phyloP scores from a whole-genome alignment of 2,329 filamentous ascomycete genomes.

The Scolecobasidium constrictum region DNA sequence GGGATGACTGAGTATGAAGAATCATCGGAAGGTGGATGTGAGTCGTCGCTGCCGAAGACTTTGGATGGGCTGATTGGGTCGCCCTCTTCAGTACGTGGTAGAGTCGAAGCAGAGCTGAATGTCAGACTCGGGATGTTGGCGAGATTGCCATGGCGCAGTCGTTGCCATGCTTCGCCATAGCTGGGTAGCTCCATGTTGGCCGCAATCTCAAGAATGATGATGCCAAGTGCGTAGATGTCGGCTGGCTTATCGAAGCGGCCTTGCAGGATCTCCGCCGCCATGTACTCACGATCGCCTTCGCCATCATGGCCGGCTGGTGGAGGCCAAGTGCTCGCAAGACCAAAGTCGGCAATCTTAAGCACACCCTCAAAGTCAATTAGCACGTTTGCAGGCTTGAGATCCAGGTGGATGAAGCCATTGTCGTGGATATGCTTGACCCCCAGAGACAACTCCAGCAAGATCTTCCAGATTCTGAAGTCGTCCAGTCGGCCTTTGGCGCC shows the following conservation, averaged over 20 bases:
- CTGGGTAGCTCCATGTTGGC: constrained; percentile 90
- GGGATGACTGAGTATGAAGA: constrained; percentile 19
- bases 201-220: constrained; percentile 90
- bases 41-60: constrained; percentile 10
- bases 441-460: constrained; percentile 72
- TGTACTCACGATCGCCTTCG: constrained; percentile 93
- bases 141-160: constrained; percentile 78
- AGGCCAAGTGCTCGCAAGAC: constrained; percentile 69
- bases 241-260: constrained; percentile 82
- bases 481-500: constrained; percentile 80
- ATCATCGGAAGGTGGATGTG: constrained; percentile 19
- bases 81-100: constrained; percentile 65
- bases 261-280: constrained; percentile 82
- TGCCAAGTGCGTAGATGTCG: constrained; percentile 85
- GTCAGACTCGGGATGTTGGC: constrained; percentile 82
- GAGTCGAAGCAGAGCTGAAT: constrained; percentile 59
- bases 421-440: constrained; percentile 86
- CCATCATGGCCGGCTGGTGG: constrained; percentile 68
- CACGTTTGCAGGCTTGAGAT: constrained; percentile 77
- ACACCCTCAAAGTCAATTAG: constrained; percentile 71
- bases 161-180: constrained; percentile 85
- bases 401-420: constrained; percentile 73
- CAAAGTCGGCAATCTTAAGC: constrained; percentile 80
- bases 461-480: constrained; percentile 98
- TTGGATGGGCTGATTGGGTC: constrained; percentile 37